Evolutionary conservation across 1,284 basidiomycete genomes (phyloP).

Genomic region (Rhodotorula sp.): DNA sequence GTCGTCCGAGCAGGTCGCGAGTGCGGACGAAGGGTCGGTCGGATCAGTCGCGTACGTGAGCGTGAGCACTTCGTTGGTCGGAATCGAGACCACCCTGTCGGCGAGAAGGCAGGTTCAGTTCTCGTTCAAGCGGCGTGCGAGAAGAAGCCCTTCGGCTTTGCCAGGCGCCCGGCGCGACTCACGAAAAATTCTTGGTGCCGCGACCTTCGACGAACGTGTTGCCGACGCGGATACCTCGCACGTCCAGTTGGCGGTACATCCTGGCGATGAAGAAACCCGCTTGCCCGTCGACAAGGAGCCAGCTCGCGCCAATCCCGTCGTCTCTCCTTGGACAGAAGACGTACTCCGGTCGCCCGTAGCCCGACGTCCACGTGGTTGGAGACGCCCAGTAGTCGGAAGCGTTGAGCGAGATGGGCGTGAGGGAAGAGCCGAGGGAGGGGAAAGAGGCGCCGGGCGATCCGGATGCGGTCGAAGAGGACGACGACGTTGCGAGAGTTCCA

Average conservation of each 20-base stretch:
- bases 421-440: constrained; percentile 76
- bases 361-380: constrained; percentile 63
- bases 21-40: constrained; percentile 37
- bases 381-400: constrained; percentile 61
- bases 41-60: constrained; percentile 42
- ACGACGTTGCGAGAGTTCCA: constrained; percentile 45
- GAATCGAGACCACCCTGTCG: constrained; percentile 44
- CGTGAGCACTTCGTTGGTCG: constrained; percentile 43
- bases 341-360: constrained; percentile 67
- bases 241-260: constrained; percentile 67
- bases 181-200: constrained; percentile 83
- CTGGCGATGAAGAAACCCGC: constrained; percentile 70
- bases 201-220: constrained; percentile 80
- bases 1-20: constrained; percentile 47
- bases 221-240: constrained; percentile 77
- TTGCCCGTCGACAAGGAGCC: constrained; percentile 74
- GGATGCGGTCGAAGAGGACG: constrained; percentile 29
- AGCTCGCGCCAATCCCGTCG: constrained; percentile 74
- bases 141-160: neutral
- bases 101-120: neutral
- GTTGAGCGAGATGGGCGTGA: constrained; percentile 77
- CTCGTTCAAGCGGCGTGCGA: neutral
- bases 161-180: constrained; percentile 48
- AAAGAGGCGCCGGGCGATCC: constrained; percentile 49
- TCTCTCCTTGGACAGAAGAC: constrained; percentile 78